A percentile compares a stretch with the other conserved stretches of the same genome.
Evolutionary conservation across 257 asterid species (phyloP).

Genomic region (Capsicum pubescens): DNA sequence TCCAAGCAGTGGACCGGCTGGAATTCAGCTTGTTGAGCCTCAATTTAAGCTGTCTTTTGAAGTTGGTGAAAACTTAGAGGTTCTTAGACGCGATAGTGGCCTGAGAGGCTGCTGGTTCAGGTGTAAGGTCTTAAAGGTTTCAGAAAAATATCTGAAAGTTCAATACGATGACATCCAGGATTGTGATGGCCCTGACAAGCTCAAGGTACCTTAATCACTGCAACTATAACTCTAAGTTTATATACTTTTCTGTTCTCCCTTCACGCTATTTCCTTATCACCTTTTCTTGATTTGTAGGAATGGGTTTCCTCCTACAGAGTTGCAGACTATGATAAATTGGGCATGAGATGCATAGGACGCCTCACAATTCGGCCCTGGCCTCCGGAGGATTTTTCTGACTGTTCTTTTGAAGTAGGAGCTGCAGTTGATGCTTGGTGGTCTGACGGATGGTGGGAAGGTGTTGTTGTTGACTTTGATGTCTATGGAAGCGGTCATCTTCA

Average conservation of each 20-base stretch:
- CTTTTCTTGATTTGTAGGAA: slow-evolving; percentile 45
- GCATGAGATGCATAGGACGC: too few relatives aligned
- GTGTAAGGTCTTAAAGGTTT: slow-evolving; percentile 51
- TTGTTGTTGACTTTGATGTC: too few relatives aligned
- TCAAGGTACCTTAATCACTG: slow-evolving; percentile 40
- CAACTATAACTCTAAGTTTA: neutral
- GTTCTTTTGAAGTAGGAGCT: slow-evolving; percentile 36
- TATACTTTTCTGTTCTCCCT: neutral
- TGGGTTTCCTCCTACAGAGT: neutral
- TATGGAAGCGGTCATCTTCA: too few relatives aligned
- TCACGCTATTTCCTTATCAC: neutral
- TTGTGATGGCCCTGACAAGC: slow-evolving; percentile 42
- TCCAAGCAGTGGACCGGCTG: neutral
- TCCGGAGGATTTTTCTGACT: slow-evolving; percentile 31
- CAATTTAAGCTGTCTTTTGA: neutral
- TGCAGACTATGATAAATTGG: too few relatives aligned
- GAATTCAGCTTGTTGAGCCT: neutral
- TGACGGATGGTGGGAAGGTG: too few relatives aligned
- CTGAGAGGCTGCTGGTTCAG: slow-evolving; percentile 71
- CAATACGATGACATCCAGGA: slow-evolving; percentile 54
- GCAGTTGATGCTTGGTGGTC: too few relatives aligned
- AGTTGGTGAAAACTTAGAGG: slow-evolving; percentile 43
- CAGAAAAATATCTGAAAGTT: slow-evolving; percentile 43
- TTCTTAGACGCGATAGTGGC: slow-evolving; percentile 67
- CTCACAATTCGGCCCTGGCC: too few relatives aligned